Evolutionary conservation across 371 early-diverging fungal genomes (phyloP), one percentile per base, ranked within the genome.

Genomic region (Mortierella sp.): DNA sequence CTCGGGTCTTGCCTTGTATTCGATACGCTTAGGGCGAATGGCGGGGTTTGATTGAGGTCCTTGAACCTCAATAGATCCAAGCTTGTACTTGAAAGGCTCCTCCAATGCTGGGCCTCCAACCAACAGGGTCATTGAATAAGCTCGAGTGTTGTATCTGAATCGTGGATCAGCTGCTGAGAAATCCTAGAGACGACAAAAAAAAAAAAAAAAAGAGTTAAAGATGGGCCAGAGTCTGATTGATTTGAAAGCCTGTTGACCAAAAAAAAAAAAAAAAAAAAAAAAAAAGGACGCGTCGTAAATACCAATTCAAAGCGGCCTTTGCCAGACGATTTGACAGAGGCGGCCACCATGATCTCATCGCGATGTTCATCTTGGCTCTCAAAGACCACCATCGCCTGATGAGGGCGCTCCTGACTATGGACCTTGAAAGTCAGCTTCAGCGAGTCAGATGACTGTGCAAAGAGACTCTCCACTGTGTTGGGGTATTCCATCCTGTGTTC

Each of bases 1-100:
- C 75, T 91, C 91, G 23, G 89, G 90, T 57, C 82, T 84, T 66
- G 68, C 70, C 83, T 80, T 80, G 88, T 66, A 71, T 25, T 57
- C 48, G 57, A 70, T 43, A 57, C 80, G 68, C 7, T 29, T 48
- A 9, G 68, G 69, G n/a, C 63, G 77, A n/a, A 57, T 70, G 59
- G 61, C 30, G 25, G 81, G 70, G 51, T 71, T 72, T 56, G 48
- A 16, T 30, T 62, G 1, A 15, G 80, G 70, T 18, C 68, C 68
- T 11, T 69, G 57, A 46, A 83, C 62, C 26, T 81, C 62, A 44
- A 84, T 68, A 9, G 64, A 44, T 19, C 83, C 84, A 48, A 81
- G 63, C 1, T 29, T 25, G 46, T 80, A 83, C 57, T 60, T 69
- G 62, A 71, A 65, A 4, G 75, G 72, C 19, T 71, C 69, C 1